Conservation (phyloP, 495 filamentous ascomycete species). For the Neurospora sp. region DNA sequence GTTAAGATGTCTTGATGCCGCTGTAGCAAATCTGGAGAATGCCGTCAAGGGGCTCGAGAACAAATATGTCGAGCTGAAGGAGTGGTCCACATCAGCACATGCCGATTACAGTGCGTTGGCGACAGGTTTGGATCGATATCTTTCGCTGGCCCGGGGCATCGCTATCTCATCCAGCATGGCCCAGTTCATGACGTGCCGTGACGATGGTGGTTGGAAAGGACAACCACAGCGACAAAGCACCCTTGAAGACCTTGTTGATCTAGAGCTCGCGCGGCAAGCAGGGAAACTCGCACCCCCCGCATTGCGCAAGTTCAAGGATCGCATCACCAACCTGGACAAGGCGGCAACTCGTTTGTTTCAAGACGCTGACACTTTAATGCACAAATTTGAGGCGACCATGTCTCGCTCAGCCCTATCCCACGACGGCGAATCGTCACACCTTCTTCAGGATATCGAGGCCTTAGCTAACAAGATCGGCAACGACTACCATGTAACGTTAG, state of each 20-base stretch:
- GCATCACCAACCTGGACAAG: constrained; percentile 37
- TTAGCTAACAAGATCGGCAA: constrained; percentile 76
- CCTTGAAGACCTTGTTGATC: constrained; percentile 63
- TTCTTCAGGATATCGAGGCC: constrained; percentile 78
- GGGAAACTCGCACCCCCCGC: constrained; percentile 39
- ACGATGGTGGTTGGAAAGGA: constrained; percentile 30
- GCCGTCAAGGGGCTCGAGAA: constrained; percentile 65
- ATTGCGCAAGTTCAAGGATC: constrained; percentile 34
- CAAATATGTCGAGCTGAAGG: constrained; percentile 60
- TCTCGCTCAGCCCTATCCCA: constrained; percentile 32
- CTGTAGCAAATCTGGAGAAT: constrained; percentile 67
- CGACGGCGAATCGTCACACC: constrained; percentile 31
- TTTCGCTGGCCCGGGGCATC: constrained; percentile 52
- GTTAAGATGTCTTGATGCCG: constrained; percentile 61
- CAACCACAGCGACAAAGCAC: constrained; percentile 33
- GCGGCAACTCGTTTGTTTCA: constrained; percentile 33
- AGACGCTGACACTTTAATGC: constrained; percentile 35
- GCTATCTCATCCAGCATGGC: constrained; percentile 42
- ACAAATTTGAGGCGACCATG: constrained; percentile 39
- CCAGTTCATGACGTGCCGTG: constrained; percentile 42
- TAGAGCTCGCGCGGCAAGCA: constrained; percentile 53
- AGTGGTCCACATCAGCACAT: constrained; percentile 59
- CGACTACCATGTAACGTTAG: constrained; percentile 72
- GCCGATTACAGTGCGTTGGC: constrained; percentile 59
- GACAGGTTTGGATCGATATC: constrained; percentile 56